phyloP scores from a whole-genome alignment of 352 stramenopile species.

The Pythium apleroticum region DNA sequence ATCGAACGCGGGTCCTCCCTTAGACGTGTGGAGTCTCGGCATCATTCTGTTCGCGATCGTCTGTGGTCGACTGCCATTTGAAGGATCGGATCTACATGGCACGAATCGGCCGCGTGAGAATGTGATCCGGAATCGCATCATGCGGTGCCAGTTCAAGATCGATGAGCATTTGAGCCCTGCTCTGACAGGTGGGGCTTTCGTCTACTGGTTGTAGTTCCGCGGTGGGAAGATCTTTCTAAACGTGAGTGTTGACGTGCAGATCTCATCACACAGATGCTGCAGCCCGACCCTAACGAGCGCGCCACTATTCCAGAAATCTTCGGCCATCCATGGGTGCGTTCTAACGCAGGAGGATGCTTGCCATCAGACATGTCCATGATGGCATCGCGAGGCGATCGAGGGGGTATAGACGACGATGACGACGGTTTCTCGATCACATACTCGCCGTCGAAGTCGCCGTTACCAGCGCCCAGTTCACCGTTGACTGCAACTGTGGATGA shows the following conservation, averaged over 20 bases:
- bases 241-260: conserved; percentile 31
- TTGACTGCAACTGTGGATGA: conserved; percentile 28
- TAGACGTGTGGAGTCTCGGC: conserved; percentile 91
- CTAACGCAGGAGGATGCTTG: conserved; percentile 38
- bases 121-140: conserved; percentile 84
- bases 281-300: conserved; percentile 76
- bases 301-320: conserved; percentile 87
- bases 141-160: conserved; percentile 84
- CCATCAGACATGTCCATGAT: conserved; percentile 25
- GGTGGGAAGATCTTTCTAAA: no score
- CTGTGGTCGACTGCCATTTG: conserved; percentile 80
- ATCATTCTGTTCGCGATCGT: conserved; percentile 88
- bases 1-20: conserved; percentile 77
- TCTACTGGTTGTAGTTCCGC: not conserved
- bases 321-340: conserved; percentile 78
- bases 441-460: conserved; percentile 31
- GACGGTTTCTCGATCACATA: conserved; percentile 54
- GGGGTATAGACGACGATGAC: conserved; percentile 46
- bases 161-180: conserved; percentile 71
- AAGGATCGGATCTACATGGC: conserved; percentile 74
- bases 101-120: conserved; percentile 76
- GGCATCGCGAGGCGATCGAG: conserved; percentile 22
- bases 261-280: conserved; percentile 76
- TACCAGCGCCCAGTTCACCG: conserved; percentile 26
- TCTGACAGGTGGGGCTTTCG: conserved; percentile 38